Evolutionary conservation across 345 rosid genomes (phyloP).

Genomic region (Excoecaria agallocha): DNA sequence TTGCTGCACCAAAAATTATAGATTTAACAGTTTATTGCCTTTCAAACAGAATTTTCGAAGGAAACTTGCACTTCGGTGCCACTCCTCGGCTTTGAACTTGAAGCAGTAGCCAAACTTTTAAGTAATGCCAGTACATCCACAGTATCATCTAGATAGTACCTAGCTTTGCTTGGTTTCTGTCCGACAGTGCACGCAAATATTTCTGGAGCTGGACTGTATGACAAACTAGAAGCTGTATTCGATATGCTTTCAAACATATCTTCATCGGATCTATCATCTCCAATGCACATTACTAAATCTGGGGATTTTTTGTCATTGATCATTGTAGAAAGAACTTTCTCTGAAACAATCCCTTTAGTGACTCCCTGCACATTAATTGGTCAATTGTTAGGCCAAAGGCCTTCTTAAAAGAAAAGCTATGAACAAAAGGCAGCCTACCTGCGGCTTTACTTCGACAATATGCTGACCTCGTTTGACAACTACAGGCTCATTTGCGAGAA

Average conservation of each 20-base stretch:
- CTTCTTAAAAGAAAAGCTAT: neutral
- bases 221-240: constrained; percentile 3
- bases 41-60: neutral
- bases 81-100: neutral
- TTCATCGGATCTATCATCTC: constrained; percentile 33
- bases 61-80: constrained; percentile 9
- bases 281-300: constrained; percentile 32
- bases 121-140: constrained; percentile 26
- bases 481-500: constrained; percentile 63
- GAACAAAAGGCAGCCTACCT: constrained; percentile 31
- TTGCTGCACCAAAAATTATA: neutral
- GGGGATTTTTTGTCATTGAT: constrained; percentile 17
- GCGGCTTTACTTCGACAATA: constrained; percentile 70
- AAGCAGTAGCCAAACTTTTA: constrained; percentile 21
- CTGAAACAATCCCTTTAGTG: constrained; percentile 24
- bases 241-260: constrained; percentile 34
- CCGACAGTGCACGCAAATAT: constrained; percentile 34
- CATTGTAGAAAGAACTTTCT: constrained; percentile 32
- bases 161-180: constrained; percentile 36
- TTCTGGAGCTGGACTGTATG: constrained; percentile 18
- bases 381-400: constrained; percentile 7
- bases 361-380: constrained; percentile 26
- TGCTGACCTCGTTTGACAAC: constrained; percentile 53
- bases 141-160: constrained; percentile 30
- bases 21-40: neutral